Conservation (phyloP, 192 early-diverging fungal species). For the Kappamyces sp. region DNA sequence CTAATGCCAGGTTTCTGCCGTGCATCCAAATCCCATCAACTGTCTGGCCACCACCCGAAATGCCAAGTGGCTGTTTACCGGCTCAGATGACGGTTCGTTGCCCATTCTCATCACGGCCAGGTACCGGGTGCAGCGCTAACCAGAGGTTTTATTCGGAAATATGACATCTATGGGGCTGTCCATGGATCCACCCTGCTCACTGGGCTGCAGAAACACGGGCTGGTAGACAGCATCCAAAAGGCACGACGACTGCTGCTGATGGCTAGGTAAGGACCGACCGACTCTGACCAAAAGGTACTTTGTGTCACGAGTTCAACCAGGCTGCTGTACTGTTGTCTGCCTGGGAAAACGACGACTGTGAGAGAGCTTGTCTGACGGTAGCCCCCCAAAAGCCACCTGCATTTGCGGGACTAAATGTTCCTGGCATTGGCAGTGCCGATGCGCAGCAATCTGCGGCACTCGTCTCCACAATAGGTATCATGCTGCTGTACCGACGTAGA, state of each 20-base stretch:
- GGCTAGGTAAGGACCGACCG: conserved; percentile 33
- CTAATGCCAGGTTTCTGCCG: conserved; percentile 13
- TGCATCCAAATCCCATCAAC: conserved; percentile 16
- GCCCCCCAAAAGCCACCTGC: not conserved
- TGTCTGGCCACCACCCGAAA: conserved; percentile 21
- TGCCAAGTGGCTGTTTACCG: conserved; percentile 45
- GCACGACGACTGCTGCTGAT: conserved; percentile 16
- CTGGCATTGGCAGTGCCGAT: not conserved
- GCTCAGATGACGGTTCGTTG: conserved; percentile 70
- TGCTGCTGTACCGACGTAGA: conserved; percentile 7
- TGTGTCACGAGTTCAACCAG: conserved; percentile 30
- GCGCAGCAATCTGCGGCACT: not conserved
- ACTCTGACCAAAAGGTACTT: conserved; percentile 41
- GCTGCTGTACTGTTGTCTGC: conserved; percentile 68
- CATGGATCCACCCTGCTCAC: conserved; percentile 78
- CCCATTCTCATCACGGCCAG: too few relatives aligned
- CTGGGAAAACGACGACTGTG: conserved; percentile 80
- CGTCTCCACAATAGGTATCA: conserved; percentile 9
- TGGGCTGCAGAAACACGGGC: conserved; percentile 74
- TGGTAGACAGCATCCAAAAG: conserved; percentile 80
- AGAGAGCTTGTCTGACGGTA: not conserved
- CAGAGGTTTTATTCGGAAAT: conserved; percentile 76
- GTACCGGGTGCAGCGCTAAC: not conserved
- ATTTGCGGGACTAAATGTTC: too few relatives aligned
- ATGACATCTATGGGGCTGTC: conserved; percentile 82